Base-by-base conservation (phyloP, 75 land plant genomes). In the Pseudotsuga menziesii region DNA sequence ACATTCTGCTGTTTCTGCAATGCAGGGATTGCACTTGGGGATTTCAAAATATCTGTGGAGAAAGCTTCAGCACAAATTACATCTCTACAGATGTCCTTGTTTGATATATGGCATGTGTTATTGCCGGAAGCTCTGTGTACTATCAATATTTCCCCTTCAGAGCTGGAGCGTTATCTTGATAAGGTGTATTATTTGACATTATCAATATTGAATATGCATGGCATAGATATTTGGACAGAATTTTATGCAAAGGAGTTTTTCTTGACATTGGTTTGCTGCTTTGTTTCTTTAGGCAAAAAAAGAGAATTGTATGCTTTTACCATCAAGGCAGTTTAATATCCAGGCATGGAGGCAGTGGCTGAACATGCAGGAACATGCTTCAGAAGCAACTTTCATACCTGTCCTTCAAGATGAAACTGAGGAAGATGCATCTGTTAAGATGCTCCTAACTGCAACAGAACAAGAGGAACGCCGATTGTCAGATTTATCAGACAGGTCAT, bases 401-500 rank as follows among this genome's bases (percentile, higher is more conserved):
- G 39, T n/a, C 54, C 29, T 19, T 55, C 22, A 3, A 52, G 9
- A 39, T 55, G 75, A 72, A 58, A 16, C 9, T 4, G 55, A 48
- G 16, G 75, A 58, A 72, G 56, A 56, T 36, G 75, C 60, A 7
- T 57, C 58, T 36, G 61, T 22, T 41, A 62, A 61, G 78, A 41
- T 75, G 55, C 58, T 69, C 39, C 22, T 63, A 70, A 57, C 19
- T 62, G 48, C 39, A 13, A 82, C 61, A 32, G 87, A 87, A 73
- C 88, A 69, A 79, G 91, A 89, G 81, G 91, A 89, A 57, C 85
- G 89, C 13, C 81, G 89, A 5, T 77, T 90, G 78, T 90, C 90
- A 73, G 85, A 80, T 81, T 78, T 90, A 75, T 90, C 92, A 14
- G 89, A 89, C 62, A 83, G 90, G 81, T 74, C 52, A 48, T 48